phyloP scores from a whole-genome alignment of 1,139 yeast genomes.

The Lodderomyces elongisporus region DNA sequence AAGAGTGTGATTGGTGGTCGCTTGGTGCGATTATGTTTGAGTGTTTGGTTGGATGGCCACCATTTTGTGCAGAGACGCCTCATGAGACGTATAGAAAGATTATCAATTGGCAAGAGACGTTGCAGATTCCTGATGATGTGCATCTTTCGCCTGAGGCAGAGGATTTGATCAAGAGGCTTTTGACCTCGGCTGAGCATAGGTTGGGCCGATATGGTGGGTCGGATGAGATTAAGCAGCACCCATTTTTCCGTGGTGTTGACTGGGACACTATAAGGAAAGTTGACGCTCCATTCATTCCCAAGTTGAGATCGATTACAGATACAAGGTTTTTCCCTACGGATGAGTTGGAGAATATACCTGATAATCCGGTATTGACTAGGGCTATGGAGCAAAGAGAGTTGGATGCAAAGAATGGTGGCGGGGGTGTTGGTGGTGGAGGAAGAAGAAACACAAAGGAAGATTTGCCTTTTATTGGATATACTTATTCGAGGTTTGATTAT shows the following conservation, averaged over 20 bases:
- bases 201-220: slow-evolving; percentile 93
- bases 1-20: slow-evolving; percentile 99
- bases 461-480: slow-evolving; percentile 93
- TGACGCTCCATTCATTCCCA: slow-evolving; percentile 86
- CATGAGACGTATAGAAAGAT: slow-evolving; percentile 96
- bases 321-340: slow-evolving; percentile 98
- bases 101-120: slow-evolving; percentile 89
- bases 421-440: slow-evolving; percentile 38
- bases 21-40: slow-evolving; percentile 98
- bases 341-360: slow-evolving; percentile 92
- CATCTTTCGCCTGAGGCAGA: slow-evolving; percentile 93
- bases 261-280: slow-evolving; percentile 92
- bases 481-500: slow-evolving; percentile 90
- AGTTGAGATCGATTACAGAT: slow-evolving; percentile 71
- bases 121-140: slow-evolving; percentile 92
- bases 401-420: slow-evolving; percentile 28
- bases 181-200: slow-evolving; percentile 81
- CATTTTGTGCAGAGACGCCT: slow-evolving; percentile 98
- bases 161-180: slow-evolving; percentile 76
- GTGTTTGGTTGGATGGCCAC: slow-evolving; percentile 99
- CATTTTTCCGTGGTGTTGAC: slow-evolving; percentile 93
- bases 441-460: slow-evolving; percentile 64
- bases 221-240: slow-evolving; percentile 85
- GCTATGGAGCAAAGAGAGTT: slow-evolving; percentile 60
- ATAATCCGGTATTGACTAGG: slow-evolving; percentile 76